Evolutionary conservation across 2,329 filamentous ascomycete genomes (phyloP).

Genomic region (Coniochaeta sp.): DNA sequence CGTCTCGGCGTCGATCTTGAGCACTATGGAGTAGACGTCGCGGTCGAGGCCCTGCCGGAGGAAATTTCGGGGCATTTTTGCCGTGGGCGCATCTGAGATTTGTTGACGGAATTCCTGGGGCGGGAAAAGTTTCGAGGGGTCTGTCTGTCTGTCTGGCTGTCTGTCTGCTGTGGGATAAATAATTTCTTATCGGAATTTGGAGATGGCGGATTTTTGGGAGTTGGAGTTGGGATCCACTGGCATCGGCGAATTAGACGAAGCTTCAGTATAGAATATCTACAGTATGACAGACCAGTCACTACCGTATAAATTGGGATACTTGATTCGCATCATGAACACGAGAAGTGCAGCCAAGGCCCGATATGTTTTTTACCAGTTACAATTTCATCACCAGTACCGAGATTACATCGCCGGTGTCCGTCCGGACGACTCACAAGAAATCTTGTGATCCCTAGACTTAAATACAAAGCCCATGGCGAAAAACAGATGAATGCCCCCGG

Average conservation of each 20-base stretch:
- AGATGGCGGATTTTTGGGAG: neutral
- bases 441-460: neutral
- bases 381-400: neutral
- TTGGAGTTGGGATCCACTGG: neutral
- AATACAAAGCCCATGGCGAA: neutral
- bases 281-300: too few relatives aligned
- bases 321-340: too few relatives aligned
- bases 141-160: too few relatives aligned
- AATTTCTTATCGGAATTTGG: neutral
- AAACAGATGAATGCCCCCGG: neutral
- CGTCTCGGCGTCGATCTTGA: slow-evolving; percentile 63
- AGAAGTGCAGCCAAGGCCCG: too few relatives aligned
- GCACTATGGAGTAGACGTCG: slow-evolving; percentile 72
- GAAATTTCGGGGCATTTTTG: slow-evolving; percentile 9
- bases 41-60: slow-evolving; percentile 53
- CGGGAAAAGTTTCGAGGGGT: neutral
- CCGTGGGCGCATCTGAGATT: too few relatives aligned
- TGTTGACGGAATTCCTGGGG: neutral
- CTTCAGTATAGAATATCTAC: too few relatives aligned
- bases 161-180: neutral
- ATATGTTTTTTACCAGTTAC: neutral
- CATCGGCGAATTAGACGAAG: neutral
- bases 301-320: too few relatives aligned
- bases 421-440: neutral
- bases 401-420: neutral